phyloP scores from a whole-genome alignment of 805 yeast species.

The Gaillardinia entomophila region DNA sequence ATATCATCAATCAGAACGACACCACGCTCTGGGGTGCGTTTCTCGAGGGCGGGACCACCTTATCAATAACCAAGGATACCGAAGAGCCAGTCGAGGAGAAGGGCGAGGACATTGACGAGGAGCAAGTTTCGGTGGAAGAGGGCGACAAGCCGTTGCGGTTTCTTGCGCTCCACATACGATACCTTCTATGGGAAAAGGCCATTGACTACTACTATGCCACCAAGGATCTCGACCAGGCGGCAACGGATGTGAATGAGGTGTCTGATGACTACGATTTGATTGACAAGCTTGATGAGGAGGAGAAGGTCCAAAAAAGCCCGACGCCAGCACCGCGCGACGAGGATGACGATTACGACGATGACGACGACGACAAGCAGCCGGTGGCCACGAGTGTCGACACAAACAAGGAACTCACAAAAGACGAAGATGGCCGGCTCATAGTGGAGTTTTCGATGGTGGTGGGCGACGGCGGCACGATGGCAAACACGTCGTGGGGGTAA shows the following conservation, averaged over 20 bases:
- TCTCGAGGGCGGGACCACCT: constrained; percentile 32
- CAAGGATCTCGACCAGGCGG: constrained; percentile 8
- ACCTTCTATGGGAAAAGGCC: constrained; percentile 69
- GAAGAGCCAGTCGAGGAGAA: not conserved
- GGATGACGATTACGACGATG: constrained; percentile 28
- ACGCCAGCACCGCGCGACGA: constrained; percentile 18
- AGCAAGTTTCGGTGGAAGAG: constrained; percentile 31
- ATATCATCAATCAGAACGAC: constrained; percentile 33
- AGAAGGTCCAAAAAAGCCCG: constrained; percentile 1
- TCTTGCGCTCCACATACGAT: constrained; percentile 59
- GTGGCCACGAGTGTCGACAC: too few relatives aligned
- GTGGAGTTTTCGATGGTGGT: too few relatives aligned
- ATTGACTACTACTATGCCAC: constrained; percentile 40
- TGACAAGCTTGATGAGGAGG: constrained; percentile 21
- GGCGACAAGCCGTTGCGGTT: constrained; percentile 25
- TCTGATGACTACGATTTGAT: constrained; percentile 30
- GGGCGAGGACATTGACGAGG: constrained; percentile 1
- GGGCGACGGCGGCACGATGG: too few relatives aligned
- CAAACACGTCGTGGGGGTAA: too few relatives aligned
- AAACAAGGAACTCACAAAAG: too few relatives aligned
- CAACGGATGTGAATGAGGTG: constrained; percentile 22
- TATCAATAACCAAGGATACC: constrained; percentile 14
- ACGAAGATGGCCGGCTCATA: constrained; percentile 11
- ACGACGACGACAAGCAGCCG: constrained; percentile 11
- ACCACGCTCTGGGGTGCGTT: constrained; percentile 41